Conservation (phyloP, 2,329 filamentous ascomycete species). For the Aspergillus flavus region DNA sequence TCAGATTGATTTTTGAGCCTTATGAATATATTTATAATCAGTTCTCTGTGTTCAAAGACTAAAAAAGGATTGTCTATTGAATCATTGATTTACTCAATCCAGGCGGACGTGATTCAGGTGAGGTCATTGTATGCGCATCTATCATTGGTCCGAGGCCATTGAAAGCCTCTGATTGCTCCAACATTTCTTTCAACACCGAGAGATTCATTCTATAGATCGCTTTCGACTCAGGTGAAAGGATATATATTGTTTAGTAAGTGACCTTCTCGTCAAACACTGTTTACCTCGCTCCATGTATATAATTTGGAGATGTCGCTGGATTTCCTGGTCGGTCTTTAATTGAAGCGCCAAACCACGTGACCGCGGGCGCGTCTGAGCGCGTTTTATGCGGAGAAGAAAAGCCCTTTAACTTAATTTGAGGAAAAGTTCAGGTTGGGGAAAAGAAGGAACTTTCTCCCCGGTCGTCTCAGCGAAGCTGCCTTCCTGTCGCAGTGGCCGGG, state of each 20-base stretch:
- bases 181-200: background rate
- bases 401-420: conserved; percentile 1
- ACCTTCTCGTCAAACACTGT: background rate
- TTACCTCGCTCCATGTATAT: background rate
- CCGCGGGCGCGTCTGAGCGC: conserved; percentile 22
- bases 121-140: background rate
- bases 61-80: background rate
- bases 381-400: conserved; percentile 20
- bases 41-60: background rate
- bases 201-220: background rate
- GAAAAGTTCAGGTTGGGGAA: conserved; percentile 10
- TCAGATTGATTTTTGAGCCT: background rate
- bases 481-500: background rate
- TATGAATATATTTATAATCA: background rate
- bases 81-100: background rate
- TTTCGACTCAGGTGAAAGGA: background rate
- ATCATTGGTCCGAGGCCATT: background rate
- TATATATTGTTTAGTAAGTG: background rate
- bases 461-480: background rate
- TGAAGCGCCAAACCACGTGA: conserved; percentile 28
- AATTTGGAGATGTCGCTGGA: background rate
- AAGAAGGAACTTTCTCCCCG: conserved; percentile 4
- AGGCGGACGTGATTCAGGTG: background rate
- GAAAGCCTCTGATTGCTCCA: background rate
- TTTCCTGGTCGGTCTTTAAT: conserved; percentile 20